Percentiles rank a stretch among this genome's conserved stretches.
Evolutionary conservation across 2,329 filamentous ascomycete genomes (phyloP).

Genomic region (Diaporthe eres): DNA sequence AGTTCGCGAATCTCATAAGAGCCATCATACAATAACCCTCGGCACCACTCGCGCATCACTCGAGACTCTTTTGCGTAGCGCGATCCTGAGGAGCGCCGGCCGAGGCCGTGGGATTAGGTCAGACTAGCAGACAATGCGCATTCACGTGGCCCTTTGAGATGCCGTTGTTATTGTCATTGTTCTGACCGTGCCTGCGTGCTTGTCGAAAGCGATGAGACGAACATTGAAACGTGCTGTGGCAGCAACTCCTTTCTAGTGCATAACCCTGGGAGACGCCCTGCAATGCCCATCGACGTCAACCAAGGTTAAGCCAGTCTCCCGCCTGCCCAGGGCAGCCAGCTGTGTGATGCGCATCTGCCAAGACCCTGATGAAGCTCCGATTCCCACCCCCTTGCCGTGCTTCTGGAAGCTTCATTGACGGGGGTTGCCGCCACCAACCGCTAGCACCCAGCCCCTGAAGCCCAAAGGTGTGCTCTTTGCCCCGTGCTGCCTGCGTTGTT

Average conservation of each 20-base stretch:
- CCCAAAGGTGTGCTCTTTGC: neutral
- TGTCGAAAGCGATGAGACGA: slow-evolving; percentile 33
- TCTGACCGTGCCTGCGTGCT: slow-evolving; percentile 6
- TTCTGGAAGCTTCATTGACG: slow-evolving; percentile 30
- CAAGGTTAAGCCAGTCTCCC: slow-evolving; percentile 15
- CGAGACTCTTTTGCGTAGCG: neutral
- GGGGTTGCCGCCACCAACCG: slow-evolving; percentile 22
- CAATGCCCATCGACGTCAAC: slow-evolving; percentile 14
- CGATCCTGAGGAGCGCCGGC: neutral
- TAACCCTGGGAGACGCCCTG: slow-evolving; percentile 27
- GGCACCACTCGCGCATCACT: neutral
- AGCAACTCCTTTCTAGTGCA: slow-evolving; percentile 28
- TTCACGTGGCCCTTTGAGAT: neutral
- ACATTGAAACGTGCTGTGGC: slow-evolving; percentile 34
- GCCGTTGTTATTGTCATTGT: neutral
- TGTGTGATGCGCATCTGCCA: slow-evolving; percentile 18
- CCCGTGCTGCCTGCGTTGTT: neutral
- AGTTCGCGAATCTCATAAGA: slow-evolving; percentile 9
- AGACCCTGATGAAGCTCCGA: slow-evolving; percentile 2
- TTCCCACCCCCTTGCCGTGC: neutral
- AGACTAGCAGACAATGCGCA: neutral
- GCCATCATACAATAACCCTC: neutral
- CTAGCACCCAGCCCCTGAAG: slow-evolving; percentile 8
- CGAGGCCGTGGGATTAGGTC: neutral
- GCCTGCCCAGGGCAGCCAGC: neutral